A percentile compares a stretch with the other conserved stretches of the same genome.
Evolutionary conservation across 345 rosid genomes (phyloP).

Genomic region (Streptanthus diversifolius): DNA sequence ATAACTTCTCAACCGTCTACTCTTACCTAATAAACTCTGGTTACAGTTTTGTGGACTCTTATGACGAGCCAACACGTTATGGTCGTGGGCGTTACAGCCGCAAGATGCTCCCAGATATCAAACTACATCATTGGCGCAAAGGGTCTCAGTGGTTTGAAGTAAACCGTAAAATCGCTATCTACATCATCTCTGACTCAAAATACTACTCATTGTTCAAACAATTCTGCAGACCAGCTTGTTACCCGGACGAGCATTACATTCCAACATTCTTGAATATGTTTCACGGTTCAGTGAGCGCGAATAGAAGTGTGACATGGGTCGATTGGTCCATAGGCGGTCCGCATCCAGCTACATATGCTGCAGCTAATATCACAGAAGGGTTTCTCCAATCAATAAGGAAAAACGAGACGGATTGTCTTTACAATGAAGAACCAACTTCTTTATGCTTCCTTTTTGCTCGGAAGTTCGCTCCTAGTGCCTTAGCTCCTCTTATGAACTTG

Average conservation of each 20-base stretch:
- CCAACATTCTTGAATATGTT: constrained; percentile 81
- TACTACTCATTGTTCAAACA: constrained; percentile 63
- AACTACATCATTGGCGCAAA: constrained; percentile 82
- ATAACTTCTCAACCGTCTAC: constrained; percentile 76
- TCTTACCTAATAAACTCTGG: constrained; percentile 61
- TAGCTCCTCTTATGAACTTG: constrained; percentile 70
- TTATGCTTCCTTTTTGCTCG: constrained; percentile 84
- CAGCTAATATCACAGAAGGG: constrained; percentile 52
- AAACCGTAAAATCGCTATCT: constrained; percentile 59
- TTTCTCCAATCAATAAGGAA: constrained; percentile 64
- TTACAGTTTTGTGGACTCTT: constrained; percentile 78
- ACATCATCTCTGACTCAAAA: constrained; percentile 61
- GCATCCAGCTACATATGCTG: constrained; percentile 63
- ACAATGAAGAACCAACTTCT: constrained; percentile 60
- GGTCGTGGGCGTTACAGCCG: constrained; percentile 92
- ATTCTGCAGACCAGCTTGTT: constrained; percentile 85
- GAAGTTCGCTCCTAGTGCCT: constrained; percentile 72
- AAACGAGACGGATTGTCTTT: constrained; percentile 57
- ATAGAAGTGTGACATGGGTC: constrained; percentile 83
- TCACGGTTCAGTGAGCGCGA: constrained; percentile 63
- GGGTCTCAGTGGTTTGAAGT: constrained; percentile 97
- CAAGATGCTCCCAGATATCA: constrained; percentile 75
- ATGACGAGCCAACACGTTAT: constrained; percentile 85
- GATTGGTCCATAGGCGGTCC: constrained; percentile 93
- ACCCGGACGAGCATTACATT: constrained; percentile 91